Base-by-base conservation (phyloP, 2,329 filamentous ascomycete genomes). In the Juglanconis juglandina region DNA sequence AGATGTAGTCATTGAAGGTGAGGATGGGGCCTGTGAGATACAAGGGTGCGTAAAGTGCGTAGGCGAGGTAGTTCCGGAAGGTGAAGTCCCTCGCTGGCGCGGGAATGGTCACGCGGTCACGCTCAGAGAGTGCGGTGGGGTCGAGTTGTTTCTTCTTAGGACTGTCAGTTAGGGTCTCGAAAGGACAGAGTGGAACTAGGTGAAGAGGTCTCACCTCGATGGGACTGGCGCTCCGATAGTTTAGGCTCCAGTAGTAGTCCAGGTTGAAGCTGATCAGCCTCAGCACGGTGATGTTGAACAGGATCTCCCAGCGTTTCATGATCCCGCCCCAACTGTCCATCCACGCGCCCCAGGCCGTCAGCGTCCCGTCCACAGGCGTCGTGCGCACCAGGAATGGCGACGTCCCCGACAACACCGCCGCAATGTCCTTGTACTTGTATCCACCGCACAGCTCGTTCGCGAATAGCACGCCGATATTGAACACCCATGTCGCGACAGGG, bases 1-100 rank as follows among this genome's bases (percentile, higher is more conserved):
- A 90, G 64, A 98, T 88, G 79, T 95, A 99, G 78, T 99, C 96
- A 75, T 99, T 99, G 79, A 98, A 99, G 11, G 93, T 98, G 63
- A 99, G 73, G 69, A 99, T 96, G 1, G 95, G 95, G 0, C 95
- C 95, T 0, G 93, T 86, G 37, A 99, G 83, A 74, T 98, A 99
- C 1, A 99, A 83, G 0, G 95, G 95, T 2, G 92, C 92, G 71
- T 99, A 99, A 61, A 98, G 84, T 44, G 87, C 79, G 72, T 97
- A 99, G 49, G 90, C 92, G 50, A 97, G 72, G 73, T 96, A 98
- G 75, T 96, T 96, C 65, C 88, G 86, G 75, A 95, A 92, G 32
- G 78, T 86, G 70, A 86, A 99, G 70, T 96, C 90, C 34, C 77
- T 73, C 0, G 83, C 73, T 51, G 86, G 82, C 4, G 93, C 92